These are phyloP conservation scores for Saccharomyces kudriavzevii DNA, from an alignment of 805 yeast species.

Conservation along the genomic window DNA sequence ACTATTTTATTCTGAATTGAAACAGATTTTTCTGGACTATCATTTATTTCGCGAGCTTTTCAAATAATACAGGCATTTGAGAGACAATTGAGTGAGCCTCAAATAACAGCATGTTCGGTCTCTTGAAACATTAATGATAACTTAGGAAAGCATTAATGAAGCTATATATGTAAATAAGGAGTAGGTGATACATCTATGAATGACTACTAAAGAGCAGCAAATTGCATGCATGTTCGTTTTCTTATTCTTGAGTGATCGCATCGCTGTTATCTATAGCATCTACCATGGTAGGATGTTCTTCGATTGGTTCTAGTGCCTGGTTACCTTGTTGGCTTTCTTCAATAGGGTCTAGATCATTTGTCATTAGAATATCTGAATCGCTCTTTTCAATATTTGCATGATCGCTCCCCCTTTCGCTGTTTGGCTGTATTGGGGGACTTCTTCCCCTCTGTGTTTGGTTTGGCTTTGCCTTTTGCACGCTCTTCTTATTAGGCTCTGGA, in stretches of 20 bases:
- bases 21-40: not conserved
- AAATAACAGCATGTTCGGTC: not conserved
- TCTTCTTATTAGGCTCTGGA: conserved; percentile 3
- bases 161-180: not conserved
- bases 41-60: not conserved
- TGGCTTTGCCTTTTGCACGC: not conserved
- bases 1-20: not conserved
- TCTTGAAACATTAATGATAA: not conserved
- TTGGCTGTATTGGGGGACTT: too few species aligned
- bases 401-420: not conserved
- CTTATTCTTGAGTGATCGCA: not conserved
- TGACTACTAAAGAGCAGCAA: not conserved
- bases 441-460: not conserved
- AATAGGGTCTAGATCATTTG: conserved; percentile 6
- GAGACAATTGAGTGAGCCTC: not conserved
- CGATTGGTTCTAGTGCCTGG: conserved; percentile 3
- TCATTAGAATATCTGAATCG: not conserved
- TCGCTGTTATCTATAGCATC: not conserved
- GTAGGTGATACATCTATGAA: not conserved
- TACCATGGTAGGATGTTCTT: conserved; percentile 6
- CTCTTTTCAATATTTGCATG: not conserved
- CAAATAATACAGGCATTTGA: not conserved
- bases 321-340: conserved; percentile 8
- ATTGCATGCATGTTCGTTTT: not conserved
- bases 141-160: not conserved